Evolutionary conservation across 371 early-diverging fungal species (phyloP).

Genomic region (Mycotypha africana): DNA sequence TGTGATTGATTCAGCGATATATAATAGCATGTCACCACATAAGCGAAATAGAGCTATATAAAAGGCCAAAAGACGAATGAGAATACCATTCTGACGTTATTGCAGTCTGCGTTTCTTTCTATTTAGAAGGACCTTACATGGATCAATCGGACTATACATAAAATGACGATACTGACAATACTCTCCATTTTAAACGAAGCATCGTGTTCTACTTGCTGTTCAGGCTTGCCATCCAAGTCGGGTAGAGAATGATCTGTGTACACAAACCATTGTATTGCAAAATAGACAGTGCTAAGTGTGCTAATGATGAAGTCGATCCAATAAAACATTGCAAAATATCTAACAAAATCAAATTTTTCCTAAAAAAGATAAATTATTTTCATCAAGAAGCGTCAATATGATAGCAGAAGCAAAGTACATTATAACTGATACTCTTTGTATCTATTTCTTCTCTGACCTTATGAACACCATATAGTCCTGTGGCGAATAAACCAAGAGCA

Average conservation of each 20-base stretch:
- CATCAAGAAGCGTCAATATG: too few relatives aligned
- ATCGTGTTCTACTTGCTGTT: slow-evolving; percentile 21
- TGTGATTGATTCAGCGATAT: slow-evolving; percentile 18
- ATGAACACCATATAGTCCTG: slow-evolving; percentile 15
- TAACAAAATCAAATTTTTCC: slow-evolving; percentile 14
- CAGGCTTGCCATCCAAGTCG: slow-evolving; percentile 24
- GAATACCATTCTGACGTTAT: neutral
- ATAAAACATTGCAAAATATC: slow-evolving; percentile 35
- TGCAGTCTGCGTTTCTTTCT: neutral
- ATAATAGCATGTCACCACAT: slow-evolving; percentile 31
- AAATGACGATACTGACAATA: slow-evolving; percentile 35
- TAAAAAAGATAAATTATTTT: neutral
- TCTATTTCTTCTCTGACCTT: slow-evolving; percentile 6
- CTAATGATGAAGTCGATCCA: slow-evolving; percentile 38
- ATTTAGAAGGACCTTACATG: slow-evolving; percentile 22
- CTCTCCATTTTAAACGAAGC: slow-evolving; percentile 25
- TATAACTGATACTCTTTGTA: too few relatives aligned
- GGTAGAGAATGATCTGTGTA: slow-evolving; percentile 44
- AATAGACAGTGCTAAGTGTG: slow-evolving; percentile 22
- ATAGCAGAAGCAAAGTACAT: too few relatives aligned
- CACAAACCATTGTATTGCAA: slow-evolving; percentile 39
- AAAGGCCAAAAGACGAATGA: neutral
- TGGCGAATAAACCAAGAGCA: slow-evolving; percentile 11
- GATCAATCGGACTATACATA: slow-evolving; percentile 24
- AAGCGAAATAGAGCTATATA: slow-evolving; percentile 38